Evolutionary conservation across 1,284 basidiomycete genomes (phyloP), one percentile per base, ranked within the genome.

Genomic region (Rugosomyces carneus): DNA sequence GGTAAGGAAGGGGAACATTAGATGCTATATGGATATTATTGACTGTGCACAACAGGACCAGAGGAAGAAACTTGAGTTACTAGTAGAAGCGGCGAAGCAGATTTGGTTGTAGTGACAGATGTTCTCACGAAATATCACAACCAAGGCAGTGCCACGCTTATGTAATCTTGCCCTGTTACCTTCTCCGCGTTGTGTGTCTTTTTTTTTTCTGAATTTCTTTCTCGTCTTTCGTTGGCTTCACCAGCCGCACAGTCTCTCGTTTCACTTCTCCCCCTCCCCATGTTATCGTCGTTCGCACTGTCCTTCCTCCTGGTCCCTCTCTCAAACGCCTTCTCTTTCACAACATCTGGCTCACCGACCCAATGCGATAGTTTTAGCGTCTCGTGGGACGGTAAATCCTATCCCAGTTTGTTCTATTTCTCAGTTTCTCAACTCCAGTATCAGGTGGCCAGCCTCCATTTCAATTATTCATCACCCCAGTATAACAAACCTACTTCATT

Each of bases 391-490:
- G 84, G 85, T 84, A 55, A 57, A 70, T 10, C 13, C 11, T 35
- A 6, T 24, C 20, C 15, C 15, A 42, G 2, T 9, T 5, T 31
- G 7, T 11, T 11, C 19, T 15, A 23, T 5, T 3, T 24, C 34
- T 5, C 16, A 21, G 1, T 31, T 40, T 37, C 47, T 42, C 50
- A 35, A 44, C 42, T 44, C 44, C 20, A 43, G 40, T 50, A 42
- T 5, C 49, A 84, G 85, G 82, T 49, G 86, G 84, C 18, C 68
- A 63, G 6, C 62, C 75, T 31, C 86, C 87, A 4, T 88, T 80
- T 56, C 57, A 70, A 46, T 64, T 88, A 26, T 57, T 72, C 19
- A 51, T 89, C 27, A 64, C 71, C 47, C 83, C 82, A 31, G 84
- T 87, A 60, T 24, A 5, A 21, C 19, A 15, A 9, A 4, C 66